Conservation (phyloP, 805 yeast genomes). For the Zygosaccharomyces bailii region DNA sequence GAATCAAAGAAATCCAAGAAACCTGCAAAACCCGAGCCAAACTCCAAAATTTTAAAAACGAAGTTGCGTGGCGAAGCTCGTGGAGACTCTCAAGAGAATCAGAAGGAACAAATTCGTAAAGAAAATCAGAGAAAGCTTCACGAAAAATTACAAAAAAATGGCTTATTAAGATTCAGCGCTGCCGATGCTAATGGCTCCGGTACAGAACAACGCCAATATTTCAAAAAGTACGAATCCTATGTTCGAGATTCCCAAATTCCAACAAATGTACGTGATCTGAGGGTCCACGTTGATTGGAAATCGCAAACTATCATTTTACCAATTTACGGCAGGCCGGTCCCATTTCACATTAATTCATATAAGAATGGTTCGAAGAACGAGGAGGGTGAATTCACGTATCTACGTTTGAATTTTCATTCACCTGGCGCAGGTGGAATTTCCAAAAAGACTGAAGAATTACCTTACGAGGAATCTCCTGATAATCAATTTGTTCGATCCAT, state of each 20-base stretch:
- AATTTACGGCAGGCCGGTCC: conserved; percentile 93
- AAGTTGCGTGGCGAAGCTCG: conserved; percentile 75
- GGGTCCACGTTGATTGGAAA: conserved; percentile 81
- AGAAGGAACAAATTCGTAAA: conserved; percentile 71
- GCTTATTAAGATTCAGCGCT: conserved; percentile 74
- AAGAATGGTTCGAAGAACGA: conserved; percentile 93
- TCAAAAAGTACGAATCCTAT: conserved; percentile 91
- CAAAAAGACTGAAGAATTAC: conserved; percentile 71
- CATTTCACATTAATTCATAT: conserved; percentile 91
- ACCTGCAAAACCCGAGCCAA: conserved; percentile 36
- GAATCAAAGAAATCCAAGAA: conserved; percentile 43
- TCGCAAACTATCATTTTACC: conserved; percentile 88
- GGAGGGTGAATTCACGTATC: conserved; percentile 90
- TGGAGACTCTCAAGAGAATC: conserved; percentile 63
- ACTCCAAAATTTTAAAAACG: conserved; percentile 69
- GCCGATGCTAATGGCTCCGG: conserved; percentile 65
- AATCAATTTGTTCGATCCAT: conserved; percentile 83
- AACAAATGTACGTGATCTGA: conserved; percentile 71
- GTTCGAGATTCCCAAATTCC: conserved; percentile 93
- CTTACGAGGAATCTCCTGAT: conserved; percentile 85
- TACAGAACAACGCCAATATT: conserved; percentile 49
- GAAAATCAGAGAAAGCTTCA: conserved; percentile 81
- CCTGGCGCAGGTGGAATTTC: conserved; percentile 81
- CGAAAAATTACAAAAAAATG: conserved; percentile 81
- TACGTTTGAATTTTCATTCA: conserved; percentile 86